Base-by-base conservation (phyloP, 164 flowering plant species). In the Umbellularia californica region DNA sequence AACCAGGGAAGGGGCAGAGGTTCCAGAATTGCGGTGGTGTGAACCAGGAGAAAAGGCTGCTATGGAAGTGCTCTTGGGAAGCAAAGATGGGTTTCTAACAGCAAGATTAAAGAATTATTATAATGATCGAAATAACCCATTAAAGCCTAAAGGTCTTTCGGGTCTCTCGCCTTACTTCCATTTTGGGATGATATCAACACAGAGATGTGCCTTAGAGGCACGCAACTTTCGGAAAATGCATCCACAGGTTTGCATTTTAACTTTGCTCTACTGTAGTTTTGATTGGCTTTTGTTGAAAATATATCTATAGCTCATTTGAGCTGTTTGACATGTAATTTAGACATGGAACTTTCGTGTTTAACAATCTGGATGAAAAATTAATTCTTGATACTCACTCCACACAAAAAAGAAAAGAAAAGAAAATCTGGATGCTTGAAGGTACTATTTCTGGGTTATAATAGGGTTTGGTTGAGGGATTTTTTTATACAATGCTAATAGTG, bases 151-250 rank as follows among this genome's bases (percentile, higher is more conserved):
- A 80, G 94, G 84, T 1, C 94, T 95, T 11, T 95, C 98, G 50
- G 92, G 98, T 62, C 90, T 93, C 33, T 95, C 98, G 35, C 99
- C 99, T n/a, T 95, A 95, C 79, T 79, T 95, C 81, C 99, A 95
- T 82, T 93, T 95, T 84, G 99, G 99, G 69, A 91, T 92, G 81
- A 89, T 95, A 81, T 90, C 98, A 58, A 89, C 98, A 0, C 99
- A 95, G 73, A 77, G 93, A 24, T 93, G 99, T 85, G 99, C 97
- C 69, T 72, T 93, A 75, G 98, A 90, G 84, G 99, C 98, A 15
- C 89, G 81, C 9, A 86, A 60, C 17, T 77, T 83, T 41, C 82
- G 90, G 64, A 89, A 84, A 70, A 78, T 81, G 65, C 55, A 79
- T 78, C 83, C 95, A 33, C 87, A 93, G 99, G 99, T 95, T 17